These are phyloP conservation scores for Trypanosoma lewisi DNA, from an alignment of 208 protist genomes.

Conservation along the genomic window DNA sequence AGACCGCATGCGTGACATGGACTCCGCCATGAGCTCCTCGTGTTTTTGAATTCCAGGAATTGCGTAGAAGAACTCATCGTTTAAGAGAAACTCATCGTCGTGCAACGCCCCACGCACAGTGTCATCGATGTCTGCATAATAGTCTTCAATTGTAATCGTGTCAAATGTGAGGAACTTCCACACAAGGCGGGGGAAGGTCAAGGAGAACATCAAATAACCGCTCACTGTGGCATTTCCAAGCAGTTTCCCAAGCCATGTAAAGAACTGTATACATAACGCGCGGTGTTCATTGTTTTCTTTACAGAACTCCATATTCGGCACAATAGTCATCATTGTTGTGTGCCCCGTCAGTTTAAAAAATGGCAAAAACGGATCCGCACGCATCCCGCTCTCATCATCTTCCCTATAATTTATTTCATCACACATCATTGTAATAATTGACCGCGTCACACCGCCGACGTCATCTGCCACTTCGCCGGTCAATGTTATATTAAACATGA, in stretches of 20 bases:
- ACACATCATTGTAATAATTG: constrained; percentile 79
- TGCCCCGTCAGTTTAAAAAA: constrained; percentile 78
- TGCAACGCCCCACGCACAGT: constrained; percentile 58
- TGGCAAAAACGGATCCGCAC: constrained; percentile 67
- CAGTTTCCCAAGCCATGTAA: constrained; percentile 83
- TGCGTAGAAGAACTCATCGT: constrained; percentile 60
- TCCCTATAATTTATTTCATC: constrained; percentile 80
- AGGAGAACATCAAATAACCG: constrained; percentile 67
- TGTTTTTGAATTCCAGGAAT: constrained; percentile 31
- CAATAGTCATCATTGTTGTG: constrained; percentile 78
- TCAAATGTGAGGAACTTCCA: constrained; percentile 88
- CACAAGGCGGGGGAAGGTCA: constrained; percentile 72
- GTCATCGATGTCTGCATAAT: constrained; percentile 84
- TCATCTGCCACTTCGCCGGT: constrained; percentile 59
- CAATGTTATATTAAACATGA: constrained; percentile 81
- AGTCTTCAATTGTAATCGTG: constrained; percentile 69
- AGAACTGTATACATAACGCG: constrained; percentile 27
- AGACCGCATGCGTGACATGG: constrained; percentile 7
- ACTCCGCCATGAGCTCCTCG: neutral
- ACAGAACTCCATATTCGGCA: constrained; percentile 79
- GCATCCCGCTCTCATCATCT: constrained; percentile 37
- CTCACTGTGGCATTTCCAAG: constrained; percentile 84
- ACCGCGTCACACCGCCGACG: constrained; percentile 83
- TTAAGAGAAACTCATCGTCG: constrained; percentile 77
- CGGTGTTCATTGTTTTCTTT: constrained; percentile 43